These are phyloP conservation scores for Domatiomyces catenatus DNA, from an alignment of 2,329 filamentous ascomycete genomes.

Conservation along the genomic window DNA sequence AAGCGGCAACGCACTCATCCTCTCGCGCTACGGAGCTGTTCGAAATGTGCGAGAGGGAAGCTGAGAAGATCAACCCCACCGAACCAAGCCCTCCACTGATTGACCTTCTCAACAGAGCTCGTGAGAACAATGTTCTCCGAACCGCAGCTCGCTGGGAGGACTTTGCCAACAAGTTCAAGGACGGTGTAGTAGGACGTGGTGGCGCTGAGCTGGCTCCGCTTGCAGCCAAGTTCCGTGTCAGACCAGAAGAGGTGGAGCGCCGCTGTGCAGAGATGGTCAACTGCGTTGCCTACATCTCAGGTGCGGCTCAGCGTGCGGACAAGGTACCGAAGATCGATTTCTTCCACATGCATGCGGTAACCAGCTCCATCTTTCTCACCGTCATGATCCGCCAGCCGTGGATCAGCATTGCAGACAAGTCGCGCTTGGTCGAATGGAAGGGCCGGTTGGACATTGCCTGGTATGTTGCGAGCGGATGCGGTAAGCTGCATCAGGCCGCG, in stretches of 20 bases:
- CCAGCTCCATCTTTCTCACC: constrained; percentile 57
- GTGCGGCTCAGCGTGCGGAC: constrained; percentile 45
- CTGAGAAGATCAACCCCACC: constrained; percentile 19
- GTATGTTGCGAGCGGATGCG: too few relatives aligned
- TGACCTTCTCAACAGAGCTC: constrained; percentile 50
- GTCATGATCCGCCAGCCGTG: constrained; percentile 42
- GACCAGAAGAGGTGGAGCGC: constrained; percentile 39
- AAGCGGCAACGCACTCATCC: constrained; percentile 49
- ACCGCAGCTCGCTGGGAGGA: constrained; percentile 38
- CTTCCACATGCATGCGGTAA: constrained; percentile 66
- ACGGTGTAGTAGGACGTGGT: constrained; percentile 52
- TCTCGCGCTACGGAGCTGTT: constrained; percentile 17
- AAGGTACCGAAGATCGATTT: constrained; percentile 68
- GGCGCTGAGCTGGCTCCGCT: constrained; percentile 47
- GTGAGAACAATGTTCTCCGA: constrained; percentile 40
- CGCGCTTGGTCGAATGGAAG: constrained; percentile 66
- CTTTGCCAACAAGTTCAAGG: constrained; percentile 48
- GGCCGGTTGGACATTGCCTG: constrained; percentile 57
- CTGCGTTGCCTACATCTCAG: constrained; percentile 41
- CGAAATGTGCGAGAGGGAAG: constrained; percentile 36
- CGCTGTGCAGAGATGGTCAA: constrained; percentile 57
- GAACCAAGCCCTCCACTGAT: too few relatives aligned
- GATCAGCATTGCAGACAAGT: constrained; percentile 46
- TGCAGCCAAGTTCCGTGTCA: constrained; percentile 43
- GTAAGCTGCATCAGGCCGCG: too few relatives aligned